These are phyloP conservation scores for Neofusicoccum sp. DNA, from an alignment of 2,329 filamentous ascomycete species.

Conservation along the genomic window DNA sequence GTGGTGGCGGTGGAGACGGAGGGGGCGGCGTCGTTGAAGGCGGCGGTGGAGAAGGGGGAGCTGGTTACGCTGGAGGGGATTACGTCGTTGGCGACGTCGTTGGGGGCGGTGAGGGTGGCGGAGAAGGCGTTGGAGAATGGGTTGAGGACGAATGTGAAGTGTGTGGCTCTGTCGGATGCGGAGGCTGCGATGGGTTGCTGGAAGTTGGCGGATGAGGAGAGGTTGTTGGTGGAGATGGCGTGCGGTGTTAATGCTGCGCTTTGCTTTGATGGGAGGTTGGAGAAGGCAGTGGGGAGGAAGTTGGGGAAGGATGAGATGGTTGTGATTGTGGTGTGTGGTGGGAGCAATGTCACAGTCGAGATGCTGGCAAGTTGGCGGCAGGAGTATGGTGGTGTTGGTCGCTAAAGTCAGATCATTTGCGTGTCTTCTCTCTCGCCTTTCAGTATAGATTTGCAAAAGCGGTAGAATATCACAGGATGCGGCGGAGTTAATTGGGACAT, in stretches of 20 bases:
- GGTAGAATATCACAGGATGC: too few species aligned
- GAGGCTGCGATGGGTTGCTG: constrained; percentile 78
- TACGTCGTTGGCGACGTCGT: constrained; percentile 70
- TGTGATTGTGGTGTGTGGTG: constrained; percentile 81
- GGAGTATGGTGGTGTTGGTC: constrained; percentile 55
- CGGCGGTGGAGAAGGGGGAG: constrained; percentile 55
- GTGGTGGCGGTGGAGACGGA: constrained; percentile 74
- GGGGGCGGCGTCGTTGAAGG: constrained; percentile 68
- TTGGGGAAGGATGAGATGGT: constrained; percentile 77
- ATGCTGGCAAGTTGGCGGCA: constrained; percentile 81
- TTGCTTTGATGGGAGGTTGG: constrained; percentile 30
- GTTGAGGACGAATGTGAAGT: constrained; percentile 48
- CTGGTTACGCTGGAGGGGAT: constrained; percentile 66
- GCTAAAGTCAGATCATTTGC: too few species aligned
- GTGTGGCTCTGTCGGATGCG: constrained; percentile 66
- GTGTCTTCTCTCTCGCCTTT: too few species aligned
- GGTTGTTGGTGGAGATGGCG: constrained; percentile 76
- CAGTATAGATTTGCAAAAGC: too few species aligned
- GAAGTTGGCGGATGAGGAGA: constrained; percentile 76
- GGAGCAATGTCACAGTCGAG: constrained; percentile 55
- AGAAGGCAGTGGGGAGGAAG: constrained; percentile 92
- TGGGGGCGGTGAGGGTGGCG: constrained; percentile 71
- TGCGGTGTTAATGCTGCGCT: constrained; percentile 78
- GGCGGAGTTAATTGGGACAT: too few species aligned
- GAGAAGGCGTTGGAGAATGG: background rate